A percentile compares a stretch with the other conserved stretches of the same genome.
Conservation (phyloP, 1,284 basidiomycete species). For the Athelia sp. region DNA sequence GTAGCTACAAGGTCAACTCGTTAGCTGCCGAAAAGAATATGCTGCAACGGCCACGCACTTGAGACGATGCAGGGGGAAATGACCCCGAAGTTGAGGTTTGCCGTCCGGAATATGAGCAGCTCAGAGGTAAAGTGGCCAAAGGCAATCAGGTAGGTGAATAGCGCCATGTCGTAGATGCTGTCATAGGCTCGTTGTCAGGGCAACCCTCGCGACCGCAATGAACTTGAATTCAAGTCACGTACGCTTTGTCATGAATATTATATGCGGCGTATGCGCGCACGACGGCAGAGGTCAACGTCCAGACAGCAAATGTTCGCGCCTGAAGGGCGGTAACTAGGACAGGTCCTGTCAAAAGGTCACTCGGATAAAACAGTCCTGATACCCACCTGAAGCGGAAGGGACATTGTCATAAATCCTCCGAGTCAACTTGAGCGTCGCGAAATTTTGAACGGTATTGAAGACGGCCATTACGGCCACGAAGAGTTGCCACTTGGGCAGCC, state of each 20-base stretch:
- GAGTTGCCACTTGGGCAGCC: conserved; percentile 84
- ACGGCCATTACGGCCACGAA: conserved; percentile 70
- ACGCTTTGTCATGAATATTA: conserved; percentile 79
- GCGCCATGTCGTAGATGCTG: conserved; percentile 88
- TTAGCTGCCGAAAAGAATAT: conserved; percentile 1
- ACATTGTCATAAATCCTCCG: conserved; percentile 70
- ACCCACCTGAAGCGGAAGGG: conserved; percentile 38
- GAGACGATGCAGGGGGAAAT: conserved; percentile 83
- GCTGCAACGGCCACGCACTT: conserved; percentile 49
- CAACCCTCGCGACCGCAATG: conserved; percentile 3
- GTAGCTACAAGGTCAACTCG: conserved; percentile 36
- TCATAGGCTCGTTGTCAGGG: conserved; percentile 6
- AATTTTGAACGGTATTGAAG: conserved; percentile 85
- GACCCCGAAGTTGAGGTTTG: conserved; percentile 59
- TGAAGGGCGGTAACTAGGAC: conserved; percentile 76
- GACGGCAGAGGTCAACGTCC: conserved; percentile 82
- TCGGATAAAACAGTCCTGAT: background rate
- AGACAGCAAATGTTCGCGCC: conserved; percentile 82
- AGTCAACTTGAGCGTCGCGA: conserved; percentile 72
- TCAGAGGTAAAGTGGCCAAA: conserved; percentile 89
- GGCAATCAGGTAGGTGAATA: conserved; percentile 86
- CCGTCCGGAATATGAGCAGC: conserved; percentile 77
- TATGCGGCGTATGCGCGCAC: conserved; percentile 85
- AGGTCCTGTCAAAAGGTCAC: background rate
- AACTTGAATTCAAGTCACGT: conserved; percentile 27